Evolutionary conservation across 352 stramenopile genomes (phyloP).

Genomic region (Globisporangium rhizosaccharum): DNA sequence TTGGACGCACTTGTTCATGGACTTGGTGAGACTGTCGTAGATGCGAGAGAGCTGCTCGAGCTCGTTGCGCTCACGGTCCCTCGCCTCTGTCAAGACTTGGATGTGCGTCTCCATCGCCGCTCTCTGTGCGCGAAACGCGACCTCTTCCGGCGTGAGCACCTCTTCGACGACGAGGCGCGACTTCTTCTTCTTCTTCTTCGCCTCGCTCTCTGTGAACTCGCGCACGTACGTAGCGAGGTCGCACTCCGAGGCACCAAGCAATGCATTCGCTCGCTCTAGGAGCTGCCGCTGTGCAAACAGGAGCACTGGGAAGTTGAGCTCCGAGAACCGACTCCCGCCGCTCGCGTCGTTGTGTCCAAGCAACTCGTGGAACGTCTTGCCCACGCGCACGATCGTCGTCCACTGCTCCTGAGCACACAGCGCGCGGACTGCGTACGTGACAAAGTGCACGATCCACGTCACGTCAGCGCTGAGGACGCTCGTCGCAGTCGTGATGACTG

Average conservation of each 20-base stretch:
- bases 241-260: constrained; percentile 23
- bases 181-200: constrained; percentile 85
- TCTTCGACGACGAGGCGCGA: constrained; percentile 71
- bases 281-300: constrained; percentile 63
- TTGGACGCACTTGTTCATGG: constrained; percentile 63
- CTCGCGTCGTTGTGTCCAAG: constrained; percentile 13
- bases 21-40: constrained; percentile 25
- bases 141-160: constrained; percentile 49
- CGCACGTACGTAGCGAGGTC: constrained; percentile 32
- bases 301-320: constrained; percentile 49
- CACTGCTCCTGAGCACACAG: constrained; percentile 33
- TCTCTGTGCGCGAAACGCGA: constrained; percentile 44
- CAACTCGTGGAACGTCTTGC: constrained; percentile 45
- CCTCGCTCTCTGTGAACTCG: constrained; percentile 50
- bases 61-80: constrained; percentile 22
- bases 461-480: constrained; percentile 32
- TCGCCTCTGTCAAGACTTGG: constrained; percentile 14
- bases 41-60: constrained; percentile 19
- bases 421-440: constrained; percentile 30
- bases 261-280: constrained; percentile 24
- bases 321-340: constrained; percentile 45
- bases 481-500: constrained; percentile 26
- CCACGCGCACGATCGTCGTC: constrained; percentile 50
- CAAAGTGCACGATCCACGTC: constrained; percentile 41
- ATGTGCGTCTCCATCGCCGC: constrained; percentile 37